Conservation (phyloP, 805 yeast genomes). For the Zygosaccharomyces bisporus region DNA sequence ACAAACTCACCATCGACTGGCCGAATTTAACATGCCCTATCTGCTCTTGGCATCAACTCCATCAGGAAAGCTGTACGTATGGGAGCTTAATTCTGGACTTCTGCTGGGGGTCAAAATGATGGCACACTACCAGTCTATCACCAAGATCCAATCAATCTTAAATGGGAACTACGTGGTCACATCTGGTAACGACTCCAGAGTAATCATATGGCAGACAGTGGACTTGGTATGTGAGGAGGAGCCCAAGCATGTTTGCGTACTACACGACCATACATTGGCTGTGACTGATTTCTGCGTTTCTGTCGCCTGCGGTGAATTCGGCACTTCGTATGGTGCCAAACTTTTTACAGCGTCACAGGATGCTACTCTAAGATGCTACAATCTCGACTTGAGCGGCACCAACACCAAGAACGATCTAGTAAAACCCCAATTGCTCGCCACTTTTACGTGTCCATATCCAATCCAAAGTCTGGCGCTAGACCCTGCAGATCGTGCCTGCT, state of each 20-base stretch:
- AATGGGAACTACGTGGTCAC: slow-evolving; percentile 67
- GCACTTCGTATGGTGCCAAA: slow-evolving; percentile 47
- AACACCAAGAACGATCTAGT: slow-evolving; percentile 7
- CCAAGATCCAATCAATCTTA: slow-evolving; percentile 52
- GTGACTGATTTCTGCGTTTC: slow-evolving; percentile 42
- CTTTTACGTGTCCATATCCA: slow-evolving; percentile 63
- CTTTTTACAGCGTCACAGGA: slow-evolving; percentile 70
- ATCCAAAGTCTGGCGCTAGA: slow-evolving; percentile 61
- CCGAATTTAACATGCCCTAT: slow-evolving; percentile 54
- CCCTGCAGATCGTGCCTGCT: slow-evolving; percentile 73
- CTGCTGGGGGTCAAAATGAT: slow-evolving; percentile 63
- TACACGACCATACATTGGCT: slow-evolving; percentile 55
- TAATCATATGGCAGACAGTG: slow-evolving; percentile 64
- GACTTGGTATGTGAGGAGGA: slow-evolving; percentile 48
- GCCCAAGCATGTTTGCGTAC: slow-evolving; percentile 53
- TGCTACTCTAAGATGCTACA: slow-evolving; percentile 69
- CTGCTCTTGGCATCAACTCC: slow-evolving; percentile 59
- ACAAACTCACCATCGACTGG: slow-evolving; percentile 27
- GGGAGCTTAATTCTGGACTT: slow-evolving; percentile 81
- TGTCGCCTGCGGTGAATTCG: slow-evolving; percentile 42
- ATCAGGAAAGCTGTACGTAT: slow-evolving; percentile 70
- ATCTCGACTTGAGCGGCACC: slow-evolving; percentile 35
- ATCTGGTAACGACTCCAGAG: slow-evolving; percentile 79
- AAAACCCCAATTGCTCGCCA: slow-evolving; percentile 47
- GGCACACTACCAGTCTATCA: slow-evolving; percentile 78